A percentile compares a stretch with the other conserved stretches of the same genome.
phyloP scores from a whole-genome alignment of 805 yeast species.

The Candida palmyrensis region DNA sequence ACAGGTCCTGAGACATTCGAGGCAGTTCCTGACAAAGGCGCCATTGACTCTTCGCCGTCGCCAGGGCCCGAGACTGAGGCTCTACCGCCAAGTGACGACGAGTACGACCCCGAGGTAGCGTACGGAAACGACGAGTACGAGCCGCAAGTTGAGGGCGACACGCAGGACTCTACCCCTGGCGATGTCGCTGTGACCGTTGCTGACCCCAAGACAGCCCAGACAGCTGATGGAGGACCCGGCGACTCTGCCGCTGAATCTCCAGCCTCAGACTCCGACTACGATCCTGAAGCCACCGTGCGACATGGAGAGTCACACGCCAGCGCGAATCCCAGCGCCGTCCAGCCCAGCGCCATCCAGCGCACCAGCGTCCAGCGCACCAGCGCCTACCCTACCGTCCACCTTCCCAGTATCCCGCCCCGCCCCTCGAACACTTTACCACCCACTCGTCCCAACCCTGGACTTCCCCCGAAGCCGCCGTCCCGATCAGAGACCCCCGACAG shows the following conservation, averaged over 20 bases:
- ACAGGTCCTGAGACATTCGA: background rate
- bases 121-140: constrained; percentile 25
- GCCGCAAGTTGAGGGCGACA: constrained; percentile 22
- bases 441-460: constrained; percentile 6
- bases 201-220: constrained; percentile 8
- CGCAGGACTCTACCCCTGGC: too few species aligned
- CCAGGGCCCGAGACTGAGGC: too few species aligned
- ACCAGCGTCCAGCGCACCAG: too few species aligned
- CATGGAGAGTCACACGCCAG: too few species aligned
- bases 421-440: constrained; percentile 6
- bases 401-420: too few species aligned
- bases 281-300: constrained; percentile 4
- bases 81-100: too few species aligned
- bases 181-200: too few species aligned
- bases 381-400: too few species aligned
- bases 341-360: background rate
- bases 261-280: constrained; percentile 3
- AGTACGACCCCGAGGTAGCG: constrained; percentile 12
- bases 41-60: too few species aligned
- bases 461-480: constrained; percentile 27
- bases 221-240: background rate
- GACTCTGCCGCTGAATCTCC: background rate
- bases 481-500: constrained; percentile 5
- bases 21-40: background rate
- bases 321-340: background rate